Conservation (phyloP, 768 basidiomycete species). For the Boletus pseudopeckii region DNA sequence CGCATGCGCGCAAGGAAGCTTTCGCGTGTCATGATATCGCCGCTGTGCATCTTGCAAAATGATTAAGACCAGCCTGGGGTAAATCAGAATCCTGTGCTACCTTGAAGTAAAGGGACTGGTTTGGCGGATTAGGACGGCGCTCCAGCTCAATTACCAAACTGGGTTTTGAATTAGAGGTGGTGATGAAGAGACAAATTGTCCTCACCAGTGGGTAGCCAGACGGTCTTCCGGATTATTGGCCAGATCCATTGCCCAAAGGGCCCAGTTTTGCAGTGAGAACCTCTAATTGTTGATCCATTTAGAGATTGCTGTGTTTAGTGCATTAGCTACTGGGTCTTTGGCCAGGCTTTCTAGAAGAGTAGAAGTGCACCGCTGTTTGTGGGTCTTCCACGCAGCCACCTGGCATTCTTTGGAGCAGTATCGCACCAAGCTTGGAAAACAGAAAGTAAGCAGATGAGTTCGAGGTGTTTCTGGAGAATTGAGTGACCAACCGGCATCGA, state of each 20-base stretch:
- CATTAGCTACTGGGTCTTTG: constrained; percentile 10
- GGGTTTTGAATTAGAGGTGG: neutral
- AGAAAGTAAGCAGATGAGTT: neutral
- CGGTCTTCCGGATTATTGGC: constrained; percentile 24
- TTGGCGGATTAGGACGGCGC: constrained; percentile 16
- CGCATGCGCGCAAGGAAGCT: constrained; percentile 16
- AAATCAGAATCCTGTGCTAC: constrained; percentile 3
- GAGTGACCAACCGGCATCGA: constrained; percentile 21
- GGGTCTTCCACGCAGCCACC: constrained; percentile 28
- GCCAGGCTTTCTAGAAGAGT: constrained; percentile 13
- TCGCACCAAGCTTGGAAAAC: constrained; percentile 21
- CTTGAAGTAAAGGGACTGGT: constrained; percentile 18
- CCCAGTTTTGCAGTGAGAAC: constrained; percentile 15
- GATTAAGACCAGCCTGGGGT: neutral
- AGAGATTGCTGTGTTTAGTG: constrained; percentile 22
- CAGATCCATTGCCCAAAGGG: constrained; percentile 24
- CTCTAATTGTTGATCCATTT: constrained; percentile 29
- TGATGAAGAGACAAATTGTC: neutral
- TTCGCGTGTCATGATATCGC: constrained; percentile 21
- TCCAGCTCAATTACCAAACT: constrained; percentile 24
- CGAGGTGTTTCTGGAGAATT: neutral
- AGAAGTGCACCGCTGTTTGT: constrained; percentile 20
- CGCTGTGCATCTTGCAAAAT: constrained; percentile 21
- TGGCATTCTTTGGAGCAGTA: constrained; percentile 32
- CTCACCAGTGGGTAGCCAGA: constrained; percentile 26